These are phyloP conservation scores for Triglochin maritima DNA, from an alignment of 106 monocot species.

Conservation along the genomic window DNA sequence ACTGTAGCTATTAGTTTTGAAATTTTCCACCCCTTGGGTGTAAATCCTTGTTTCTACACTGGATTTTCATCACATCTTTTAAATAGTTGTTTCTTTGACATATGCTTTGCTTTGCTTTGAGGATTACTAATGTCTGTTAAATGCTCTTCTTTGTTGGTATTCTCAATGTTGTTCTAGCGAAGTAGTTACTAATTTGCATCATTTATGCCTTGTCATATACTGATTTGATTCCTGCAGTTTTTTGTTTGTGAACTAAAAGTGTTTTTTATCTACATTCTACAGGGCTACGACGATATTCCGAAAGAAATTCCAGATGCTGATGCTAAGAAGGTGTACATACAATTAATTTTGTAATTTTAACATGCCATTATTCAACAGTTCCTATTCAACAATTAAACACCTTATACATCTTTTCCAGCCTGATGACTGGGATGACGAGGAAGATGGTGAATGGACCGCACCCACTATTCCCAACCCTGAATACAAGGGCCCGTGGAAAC, in stretches of 20 bases:
- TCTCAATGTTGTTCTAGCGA: too few species aligned
- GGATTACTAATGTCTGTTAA: too few species aligned
- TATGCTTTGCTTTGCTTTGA: too few species aligned
- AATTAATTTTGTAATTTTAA: not conserved
- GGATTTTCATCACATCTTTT: too few species aligned
- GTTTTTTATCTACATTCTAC: not conserved
- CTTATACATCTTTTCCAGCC: slow-evolving; percentile 21
- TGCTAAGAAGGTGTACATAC: slow-evolving; percentile 42
- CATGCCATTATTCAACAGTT: not conserved
- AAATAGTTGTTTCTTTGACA: too few species aligned
- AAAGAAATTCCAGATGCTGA: slow-evolving; percentile 59
- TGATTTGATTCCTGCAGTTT: not conserved
- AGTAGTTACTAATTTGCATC: too few species aligned
- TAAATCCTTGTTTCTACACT: too few species aligned
- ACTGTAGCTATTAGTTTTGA: too few species aligned
- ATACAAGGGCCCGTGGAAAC: slow-evolving; percentile 65
- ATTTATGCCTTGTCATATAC: too few species aligned
- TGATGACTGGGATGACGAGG: slow-evolving; percentile 74
- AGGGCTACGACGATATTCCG: slow-evolving; percentile 60
- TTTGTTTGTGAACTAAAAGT: not conserved
- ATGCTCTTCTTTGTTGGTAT: too few species aligned
- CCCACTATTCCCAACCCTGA: slow-evolving; percentile 68
- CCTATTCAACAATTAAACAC: not conserved
- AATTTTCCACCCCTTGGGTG: too few species aligned
- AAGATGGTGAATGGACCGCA: slow-evolving; percentile 68